Evolutionary conservation across 768 basidiomycete genomes (phyloP).

Genomic region (Xerocomus potaroensis): DNA sequence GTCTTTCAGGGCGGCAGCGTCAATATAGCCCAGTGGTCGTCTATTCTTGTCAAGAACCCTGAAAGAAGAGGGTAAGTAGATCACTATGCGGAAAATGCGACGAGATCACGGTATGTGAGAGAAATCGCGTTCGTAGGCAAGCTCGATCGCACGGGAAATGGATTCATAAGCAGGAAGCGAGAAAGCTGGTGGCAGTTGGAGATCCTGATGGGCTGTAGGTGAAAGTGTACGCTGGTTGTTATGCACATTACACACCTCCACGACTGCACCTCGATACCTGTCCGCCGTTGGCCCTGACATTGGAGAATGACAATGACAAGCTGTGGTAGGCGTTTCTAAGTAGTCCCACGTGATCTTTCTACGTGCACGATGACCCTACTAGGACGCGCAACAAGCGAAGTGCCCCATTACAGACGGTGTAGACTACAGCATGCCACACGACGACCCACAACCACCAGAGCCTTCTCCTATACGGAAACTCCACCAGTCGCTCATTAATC

Average conservation of each 20-base stretch:
- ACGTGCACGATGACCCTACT: too few relatives aligned
- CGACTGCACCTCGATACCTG: slow-evolving; percentile 86
- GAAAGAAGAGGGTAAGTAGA: neutral
- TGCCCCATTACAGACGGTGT: too few relatives aligned
- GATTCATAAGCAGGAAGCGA: slow-evolving; percentile 67
- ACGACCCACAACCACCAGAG: slow-evolving; percentile 28
- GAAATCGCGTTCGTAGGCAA: slow-evolving; percentile 92
- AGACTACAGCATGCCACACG: too few relatives aligned
- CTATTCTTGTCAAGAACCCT: slow-evolving; percentile 75
- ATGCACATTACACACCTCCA: slow-evolving; percentile 55
- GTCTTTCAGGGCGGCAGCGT: slow-evolving; percentile 67
- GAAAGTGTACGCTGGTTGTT: neutral
- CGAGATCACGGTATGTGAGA: slow-evolving; percentile 79
- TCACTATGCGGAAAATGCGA: neutral
- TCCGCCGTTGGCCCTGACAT: slow-evolving; percentile 24
- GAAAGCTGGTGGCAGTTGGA: slow-evolving; percentile 86
- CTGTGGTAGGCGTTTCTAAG: too few relatives aligned
- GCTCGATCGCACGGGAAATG: slow-evolving; percentile 73
- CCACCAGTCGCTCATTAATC: slow-evolving; percentile 81
- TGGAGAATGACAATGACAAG: neutral
- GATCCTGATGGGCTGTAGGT: slow-evolving; percentile 35
- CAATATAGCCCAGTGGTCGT: slow-evolving; percentile 80
- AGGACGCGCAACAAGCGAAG: too few relatives aligned
- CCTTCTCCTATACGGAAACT: slow-evolving; percentile 72
- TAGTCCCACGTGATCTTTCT: slow-evolving; percentile 3